Percentiles rank a stretch among this genome's conserved stretches.
Conservation (phyloP, 2,329 filamentous ascomycete genomes). For the Hymenoscyphus infarciens region DNA sequence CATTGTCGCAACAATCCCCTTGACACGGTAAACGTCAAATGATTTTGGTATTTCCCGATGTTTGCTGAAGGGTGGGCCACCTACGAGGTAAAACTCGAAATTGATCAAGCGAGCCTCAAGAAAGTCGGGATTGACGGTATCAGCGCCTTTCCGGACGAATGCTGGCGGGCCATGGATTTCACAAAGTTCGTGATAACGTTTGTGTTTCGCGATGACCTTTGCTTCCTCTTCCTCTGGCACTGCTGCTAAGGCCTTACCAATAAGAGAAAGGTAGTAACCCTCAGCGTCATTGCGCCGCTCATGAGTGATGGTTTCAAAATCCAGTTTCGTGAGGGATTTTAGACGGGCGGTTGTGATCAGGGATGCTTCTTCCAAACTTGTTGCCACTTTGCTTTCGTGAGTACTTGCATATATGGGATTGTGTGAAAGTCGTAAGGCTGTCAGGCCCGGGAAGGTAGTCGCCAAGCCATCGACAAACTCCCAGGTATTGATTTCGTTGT, state of each 20-base stretch:
- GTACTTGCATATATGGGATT: constrained; percentile 70
- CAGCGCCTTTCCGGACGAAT: constrained; percentile 47
- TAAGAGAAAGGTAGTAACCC: constrained; percentile 85
- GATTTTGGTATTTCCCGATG: constrained; percentile 61
- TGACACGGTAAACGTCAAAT: constrained; percentile 76
- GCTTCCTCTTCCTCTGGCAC: constrained; percentile 51
- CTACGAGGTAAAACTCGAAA: constrained; percentile 50
- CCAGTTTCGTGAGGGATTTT: constrained; percentile 62
- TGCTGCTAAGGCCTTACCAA: constrained; percentile 68
- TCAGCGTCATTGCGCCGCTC: constrained; percentile 84
- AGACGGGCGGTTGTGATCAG: constrained; percentile 84
- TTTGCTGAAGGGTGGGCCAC: constrained; percentile 23
- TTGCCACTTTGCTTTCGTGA: constrained; percentile 38
- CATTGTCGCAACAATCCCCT: constrained; percentile 71
- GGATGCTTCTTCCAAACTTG: constrained; percentile 71
- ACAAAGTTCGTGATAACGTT: constrained; percentile 71
- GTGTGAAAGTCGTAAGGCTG: constrained; percentile 72
- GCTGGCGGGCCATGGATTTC: constrained; percentile 69
- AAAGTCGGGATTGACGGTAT: constrained; percentile 69
- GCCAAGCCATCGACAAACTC: constrained; percentile 67
- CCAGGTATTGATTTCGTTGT: constrained; percentile 69
- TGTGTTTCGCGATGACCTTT: constrained; percentile 60
- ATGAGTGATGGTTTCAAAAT: constrained; percentile 66
- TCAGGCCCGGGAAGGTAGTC: constrained; percentile 66
- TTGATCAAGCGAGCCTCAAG: constrained; percentile 73